Conservation (phyloP, 1,284 basidiomycete genomes). For the Apiotrichum sp. region DNA sequence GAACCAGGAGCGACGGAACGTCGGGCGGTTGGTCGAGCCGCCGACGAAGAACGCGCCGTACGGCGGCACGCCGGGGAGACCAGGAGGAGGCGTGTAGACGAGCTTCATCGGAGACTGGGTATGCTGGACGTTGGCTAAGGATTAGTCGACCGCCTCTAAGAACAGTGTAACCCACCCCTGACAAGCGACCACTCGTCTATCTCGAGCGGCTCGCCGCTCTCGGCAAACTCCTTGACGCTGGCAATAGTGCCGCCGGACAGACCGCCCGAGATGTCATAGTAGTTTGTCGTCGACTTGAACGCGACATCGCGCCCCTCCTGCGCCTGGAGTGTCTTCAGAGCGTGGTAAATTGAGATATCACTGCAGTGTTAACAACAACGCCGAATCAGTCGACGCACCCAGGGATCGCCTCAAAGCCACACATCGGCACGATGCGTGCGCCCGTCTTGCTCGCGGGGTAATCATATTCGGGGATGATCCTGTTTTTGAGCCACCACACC, state of each 20-base stretch:
- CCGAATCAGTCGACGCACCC: conserved; percentile 43
- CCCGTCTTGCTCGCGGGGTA: conserved; percentile 60
- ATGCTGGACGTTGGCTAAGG: not conserved
- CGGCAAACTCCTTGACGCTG: conserved; percentile 52
- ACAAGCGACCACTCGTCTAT: conserved; percentile 40
- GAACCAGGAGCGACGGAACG: conserved; percentile 74
- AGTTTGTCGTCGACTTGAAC: conserved; percentile 50
- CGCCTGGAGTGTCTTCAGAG: conserved; percentile 48
- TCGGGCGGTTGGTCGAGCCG: conserved; percentile 56
- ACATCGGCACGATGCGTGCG: conserved; percentile 62
- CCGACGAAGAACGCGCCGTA: conserved; percentile 61
- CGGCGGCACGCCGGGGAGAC: conserved; percentile 8
- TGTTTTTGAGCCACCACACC: conserved; percentile 51
- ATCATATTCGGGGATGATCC: conserved; percentile 58
- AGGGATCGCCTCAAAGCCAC: conserved; percentile 67
- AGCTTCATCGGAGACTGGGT: not conserved
- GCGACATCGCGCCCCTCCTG: conserved; percentile 37
- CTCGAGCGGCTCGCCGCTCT: conserved; percentile 29
- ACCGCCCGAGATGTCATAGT: conserved; percentile 53
- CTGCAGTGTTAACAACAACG: conserved; percentile 10
- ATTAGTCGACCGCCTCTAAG: no score
- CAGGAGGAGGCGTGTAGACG: conserved; percentile 4
- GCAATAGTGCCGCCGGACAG: conserved; percentile 67
- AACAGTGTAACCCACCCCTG: conserved; percentile 6
- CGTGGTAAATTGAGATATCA: conserved; percentile 58